phyloP scores from a whole-genome alignment of 2,329 filamentous ascomycete species.

The Colletotrichum somersetense region DNA sequence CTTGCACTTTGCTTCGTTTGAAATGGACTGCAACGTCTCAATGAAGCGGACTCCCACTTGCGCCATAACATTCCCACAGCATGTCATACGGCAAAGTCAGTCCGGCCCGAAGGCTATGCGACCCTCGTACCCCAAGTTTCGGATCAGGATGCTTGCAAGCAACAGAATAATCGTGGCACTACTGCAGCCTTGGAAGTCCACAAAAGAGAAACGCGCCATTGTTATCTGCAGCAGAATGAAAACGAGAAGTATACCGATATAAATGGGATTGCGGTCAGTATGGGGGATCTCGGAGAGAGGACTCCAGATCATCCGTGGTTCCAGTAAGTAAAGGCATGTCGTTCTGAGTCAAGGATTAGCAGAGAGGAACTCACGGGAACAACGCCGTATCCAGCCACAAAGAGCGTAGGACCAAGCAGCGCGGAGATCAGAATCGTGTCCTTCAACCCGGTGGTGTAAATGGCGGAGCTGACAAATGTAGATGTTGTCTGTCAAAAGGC shows the following conservation, averaged over 20 bases:
- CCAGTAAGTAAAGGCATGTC: not conserved
- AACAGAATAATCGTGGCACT: constrained; percentile 53
- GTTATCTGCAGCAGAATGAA: constrained; percentile 34
- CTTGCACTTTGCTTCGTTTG: constrained; percentile 44
- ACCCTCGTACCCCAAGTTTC: constrained; percentile 49
- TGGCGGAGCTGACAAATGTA: constrained; percentile 34
- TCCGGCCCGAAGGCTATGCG: constrained; percentile 49
- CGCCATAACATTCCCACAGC: constrained; percentile 48
- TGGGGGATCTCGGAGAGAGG: constrained; percentile 35
- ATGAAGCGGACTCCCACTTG: constrained; percentile 46
- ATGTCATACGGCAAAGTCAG: constrained; percentile 51
- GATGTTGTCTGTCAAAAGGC: constrained; percentile 11
- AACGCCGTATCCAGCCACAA: constrained; percentile 34
- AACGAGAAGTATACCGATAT: constrained; percentile 34
- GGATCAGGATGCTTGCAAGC: constrained; percentile 51
- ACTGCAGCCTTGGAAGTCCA: constrained; percentile 55
- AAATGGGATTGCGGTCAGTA: constrained; percentile 36
- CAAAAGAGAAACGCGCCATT: constrained; percentile 52
- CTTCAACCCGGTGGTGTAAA: constrained; percentile 26
- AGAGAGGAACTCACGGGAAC: constrained; percentile 14
- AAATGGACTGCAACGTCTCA: constrained; percentile 44
- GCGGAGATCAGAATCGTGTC: constrained; percentile 26
- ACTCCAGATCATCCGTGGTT: constrained; percentile 32
- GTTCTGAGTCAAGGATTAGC: too few species aligned
- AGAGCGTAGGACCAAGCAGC: constrained; percentile 28